phyloP scores from a whole-genome alignment of 2,329 filamentous ascomycete genomes.

The Fusarium chaquense region DNA sequence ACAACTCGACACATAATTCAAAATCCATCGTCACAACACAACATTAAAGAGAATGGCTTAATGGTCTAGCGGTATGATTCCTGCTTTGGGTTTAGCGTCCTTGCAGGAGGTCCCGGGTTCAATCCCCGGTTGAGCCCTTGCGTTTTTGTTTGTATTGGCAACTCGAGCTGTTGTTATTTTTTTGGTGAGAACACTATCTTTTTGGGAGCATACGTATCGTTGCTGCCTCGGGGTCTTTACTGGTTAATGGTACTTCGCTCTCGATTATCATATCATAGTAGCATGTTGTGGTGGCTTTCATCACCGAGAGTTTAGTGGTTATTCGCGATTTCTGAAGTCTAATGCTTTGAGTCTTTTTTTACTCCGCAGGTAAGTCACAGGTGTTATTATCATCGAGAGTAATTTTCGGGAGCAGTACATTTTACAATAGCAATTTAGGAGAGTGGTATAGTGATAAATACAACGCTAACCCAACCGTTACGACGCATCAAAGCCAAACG shows the following conservation, averaged over 20 bases:
- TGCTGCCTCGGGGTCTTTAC: background rate
- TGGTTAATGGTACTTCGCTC: too few species aligned
- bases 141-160: background rate
- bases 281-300: too few species aligned
- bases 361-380: too few species aligned
- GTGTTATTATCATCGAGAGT: too few species aligned
- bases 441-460: slow-evolving; percentile 25
- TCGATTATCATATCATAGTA: too few species aligned
- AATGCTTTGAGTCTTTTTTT: too few species aligned
- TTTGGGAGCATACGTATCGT: background rate
- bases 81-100: slow-evolving; percentile 22
- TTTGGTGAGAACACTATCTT: background rate
- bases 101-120: slow-evolving; percentile 61
- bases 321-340: too few species aligned
- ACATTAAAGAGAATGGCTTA: slow-evolving; percentile 9
- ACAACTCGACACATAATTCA: rapidly evolving
- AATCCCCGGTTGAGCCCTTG: slow-evolving; percentile 54
- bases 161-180: background rate
- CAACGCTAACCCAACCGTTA: background rate
- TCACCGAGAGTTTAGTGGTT: too few species aligned
- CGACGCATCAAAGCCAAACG: background rate
- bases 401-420: background rate
- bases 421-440: background rate
- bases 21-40: rapidly evolving
- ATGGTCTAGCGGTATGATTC: slow-evolving; percentile 43